phyloP scores from a whole-genome alignment of 768 basidiomycete genomes.

The Suillus brevipes region DNA sequence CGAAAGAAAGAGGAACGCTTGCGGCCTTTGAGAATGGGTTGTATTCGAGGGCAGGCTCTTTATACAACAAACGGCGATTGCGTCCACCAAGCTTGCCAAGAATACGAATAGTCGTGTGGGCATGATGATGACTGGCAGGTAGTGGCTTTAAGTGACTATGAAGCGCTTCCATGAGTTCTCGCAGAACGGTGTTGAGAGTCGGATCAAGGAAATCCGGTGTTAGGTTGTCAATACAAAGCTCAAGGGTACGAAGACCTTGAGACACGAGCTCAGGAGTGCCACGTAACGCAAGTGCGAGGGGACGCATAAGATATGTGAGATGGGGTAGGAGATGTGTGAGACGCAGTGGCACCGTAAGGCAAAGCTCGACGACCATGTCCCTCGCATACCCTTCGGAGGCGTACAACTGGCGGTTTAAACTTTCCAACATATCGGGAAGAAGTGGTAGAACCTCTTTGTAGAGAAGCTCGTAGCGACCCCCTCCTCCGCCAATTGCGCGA shows the following conservation, averaged over 20 bases:
- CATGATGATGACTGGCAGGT: slow-evolving; percentile 84
- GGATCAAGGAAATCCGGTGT: slow-evolving; percentile 98
- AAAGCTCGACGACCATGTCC: slow-evolving; percentile 96
- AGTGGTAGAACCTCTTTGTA: slow-evolving; percentile 97
- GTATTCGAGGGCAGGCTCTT: slow-evolving; percentile 76
- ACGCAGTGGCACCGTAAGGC: slow-evolving; percentile 93
- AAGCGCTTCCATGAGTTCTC: slow-evolving; percentile 93
- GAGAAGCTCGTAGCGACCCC: slow-evolving; percentile 88
- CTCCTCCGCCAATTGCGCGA: slow-evolving; percentile 88
- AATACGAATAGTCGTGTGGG: slow-evolving; percentile 94
- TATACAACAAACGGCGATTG: slow-evolving; percentile 82
- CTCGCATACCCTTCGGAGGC: slow-evolving; percentile 78
- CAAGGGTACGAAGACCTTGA: slow-evolving; percentile 93
- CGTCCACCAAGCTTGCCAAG: slow-evolving; percentile 95
- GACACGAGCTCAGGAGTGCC: slow-evolving; percentile 88
- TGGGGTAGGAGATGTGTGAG: slow-evolving; percentile 95
- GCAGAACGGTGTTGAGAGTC: slow-evolving; percentile 86
- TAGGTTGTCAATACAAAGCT: slow-evolving; percentile 98
- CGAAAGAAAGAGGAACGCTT: slow-evolving; percentile 71
- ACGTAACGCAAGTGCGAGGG: slow-evolving; percentile 85
- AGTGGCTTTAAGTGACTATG: slow-evolving; percentile 89
- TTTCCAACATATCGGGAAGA: slow-evolving; percentile 96
- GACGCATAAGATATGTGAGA: slow-evolving; percentile 94
- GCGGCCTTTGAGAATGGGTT: slow-evolving; percentile 69
- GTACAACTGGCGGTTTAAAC: slow-evolving; percentile 84